These are phyloP conservation scores for Kodamaea arcana DNA, from an alignment of 1,139 yeast genomes.

Conservation along the genomic window DNA sequence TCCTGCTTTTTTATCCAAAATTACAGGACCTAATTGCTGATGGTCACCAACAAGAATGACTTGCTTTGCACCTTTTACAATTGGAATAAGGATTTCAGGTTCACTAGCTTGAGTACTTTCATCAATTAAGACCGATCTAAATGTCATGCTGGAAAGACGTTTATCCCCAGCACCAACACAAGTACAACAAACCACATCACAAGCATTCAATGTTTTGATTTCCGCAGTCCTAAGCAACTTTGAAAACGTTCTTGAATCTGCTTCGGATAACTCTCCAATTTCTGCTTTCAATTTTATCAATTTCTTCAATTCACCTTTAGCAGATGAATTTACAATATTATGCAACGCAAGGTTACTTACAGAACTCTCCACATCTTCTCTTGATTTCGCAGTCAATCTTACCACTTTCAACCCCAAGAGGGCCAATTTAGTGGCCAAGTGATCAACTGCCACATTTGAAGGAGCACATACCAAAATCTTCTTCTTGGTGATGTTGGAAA, in stretches of 20 bases:
- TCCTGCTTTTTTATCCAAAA: slow-evolving; percentile 73
- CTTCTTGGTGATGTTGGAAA: slow-evolving; percentile 46
- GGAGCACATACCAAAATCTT: slow-evolving; percentile 85
- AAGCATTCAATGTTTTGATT: slow-evolving; percentile 44
- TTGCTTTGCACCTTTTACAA: slow-evolving; percentile 85
- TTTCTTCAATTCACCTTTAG: slow-evolving; percentile 56
- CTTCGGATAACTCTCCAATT: slow-evolving; percentile 63
- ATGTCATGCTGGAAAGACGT: slow-evolving; percentile 50
- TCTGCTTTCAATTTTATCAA: slow-evolving; percentile 56
- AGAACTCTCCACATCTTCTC: slow-evolving; percentile 76
- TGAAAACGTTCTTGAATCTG: slow-evolving; percentile 46
- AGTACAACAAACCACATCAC: slow-evolving; percentile 85
- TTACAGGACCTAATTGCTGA: slow-evolving; percentile 91
- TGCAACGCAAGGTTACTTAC: slow-evolving; percentile 54
- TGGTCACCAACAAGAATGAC: slow-evolving; percentile 92
- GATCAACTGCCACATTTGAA: slow-evolving; percentile 93
- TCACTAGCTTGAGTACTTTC: slow-evolving; percentile 94
- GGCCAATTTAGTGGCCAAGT: slow-evolving; percentile 70
- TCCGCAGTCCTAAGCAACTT: slow-evolving; percentile 48
- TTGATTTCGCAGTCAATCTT: slow-evolving; percentile 67
- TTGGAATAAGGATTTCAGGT: slow-evolving; percentile 86
- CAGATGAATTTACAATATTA: slow-evolving; percentile 39
- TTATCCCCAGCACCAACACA: slow-evolving; percentile 90
- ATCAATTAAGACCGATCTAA: slow-evolving; percentile 80
- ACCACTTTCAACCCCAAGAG: slow-evolving; percentile 70